A percentile compares a stretch with the other conserved stretches of the same genome.
These are phyloP conservation scores for Suillus luteus DNA, from an alignment of 768 basidiomycete species.

Conservation along the genomic window DNA sequence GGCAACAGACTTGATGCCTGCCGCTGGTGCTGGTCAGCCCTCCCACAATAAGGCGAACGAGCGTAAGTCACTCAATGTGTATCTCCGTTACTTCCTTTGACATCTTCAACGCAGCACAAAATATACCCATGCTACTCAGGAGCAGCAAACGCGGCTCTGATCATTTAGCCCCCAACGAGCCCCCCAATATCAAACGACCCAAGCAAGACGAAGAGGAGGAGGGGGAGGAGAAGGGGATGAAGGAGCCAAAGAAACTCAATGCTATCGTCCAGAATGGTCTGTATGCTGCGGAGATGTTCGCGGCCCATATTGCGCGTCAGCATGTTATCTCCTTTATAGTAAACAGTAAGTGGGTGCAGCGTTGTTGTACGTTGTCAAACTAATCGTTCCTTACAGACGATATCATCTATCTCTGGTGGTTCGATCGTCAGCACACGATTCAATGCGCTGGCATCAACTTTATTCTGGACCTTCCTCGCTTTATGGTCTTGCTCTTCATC, in stretches of 20 bases:
- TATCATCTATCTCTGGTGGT: conserved; percentile 1
- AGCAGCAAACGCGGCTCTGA: neutral
- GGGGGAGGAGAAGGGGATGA: neutral
- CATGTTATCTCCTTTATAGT: neutral
- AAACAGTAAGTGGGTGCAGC: neutral
- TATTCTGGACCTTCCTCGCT: conserved; percentile 8
- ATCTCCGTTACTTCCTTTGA: neutral
- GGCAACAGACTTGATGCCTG: neutral
- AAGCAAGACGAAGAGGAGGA: neutral
- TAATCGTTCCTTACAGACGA: neutral
- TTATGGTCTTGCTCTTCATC: conserved; percentile 5
- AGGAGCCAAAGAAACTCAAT: neutral
- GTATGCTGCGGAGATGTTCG: conserved; percentile 1
- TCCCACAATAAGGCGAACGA: neutral
- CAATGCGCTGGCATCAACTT: conserved; percentile 10
- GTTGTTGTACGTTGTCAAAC: neutral
- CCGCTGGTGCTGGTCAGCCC: neutral
- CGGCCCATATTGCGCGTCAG: neutral
- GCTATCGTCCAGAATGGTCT: neutral
- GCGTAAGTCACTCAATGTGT: neutral
- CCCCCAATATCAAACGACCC: neutral
- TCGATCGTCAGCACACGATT: conserved; percentile 6
- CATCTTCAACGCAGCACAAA: neutral
- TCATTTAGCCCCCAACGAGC: neutral
- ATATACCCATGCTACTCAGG: neutral